Evolutionary conservation across 2,329 filamentous ascomycete species (phyloP), one percentile per base, ranked within the genome.

Genomic region (Periconia digitata): DNA sequence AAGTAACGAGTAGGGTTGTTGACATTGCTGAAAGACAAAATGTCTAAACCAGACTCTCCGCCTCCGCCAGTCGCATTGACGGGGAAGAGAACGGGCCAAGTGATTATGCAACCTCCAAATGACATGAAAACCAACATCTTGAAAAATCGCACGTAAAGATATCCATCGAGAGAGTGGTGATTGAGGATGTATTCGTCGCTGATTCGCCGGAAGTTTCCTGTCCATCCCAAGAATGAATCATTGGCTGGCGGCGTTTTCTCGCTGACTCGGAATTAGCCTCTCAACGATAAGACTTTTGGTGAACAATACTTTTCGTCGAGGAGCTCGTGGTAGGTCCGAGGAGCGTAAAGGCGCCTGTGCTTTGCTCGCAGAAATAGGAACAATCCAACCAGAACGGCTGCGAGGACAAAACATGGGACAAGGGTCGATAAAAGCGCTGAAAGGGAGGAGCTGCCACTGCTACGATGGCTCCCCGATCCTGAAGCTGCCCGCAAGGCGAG

Each of bases 151-250:
- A 79, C 63, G 48, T 73, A 78, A 13, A 79, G 67, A 46, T 74
- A 78, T 22, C 73, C 75, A 55, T 79, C 76, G 40, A 79, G 71
- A 8, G 75, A 76, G 52, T 75, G 72, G 59, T 77, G 75, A 53
- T 75, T 71, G 38, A 79, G 69, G 18, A 79, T 70, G 50, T 74
- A 76, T 34, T 63, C 64, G 56, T 78, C 75, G 23, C 71, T 62
- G 39, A 77, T 73, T 58, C 55, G 60, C 20, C 68, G 63, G 54
- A 76, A 76, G 46, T 76, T 71, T 6, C 65, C 69, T 43, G 83
- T 74, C 81, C 81, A 84, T 54, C 79, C 78, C 40, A 83, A 66
- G 49, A 79, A 69, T 35, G 78, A 75, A 10, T 46, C 47, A 20
- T 67, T 67, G 16, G 63, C 69, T 6, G 76, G 67, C 17, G 79